Evolutionary conservation across 2,329 filamentous ascomycete species (phyloP).

Genomic region (Chaetomium strumarium): DNA sequence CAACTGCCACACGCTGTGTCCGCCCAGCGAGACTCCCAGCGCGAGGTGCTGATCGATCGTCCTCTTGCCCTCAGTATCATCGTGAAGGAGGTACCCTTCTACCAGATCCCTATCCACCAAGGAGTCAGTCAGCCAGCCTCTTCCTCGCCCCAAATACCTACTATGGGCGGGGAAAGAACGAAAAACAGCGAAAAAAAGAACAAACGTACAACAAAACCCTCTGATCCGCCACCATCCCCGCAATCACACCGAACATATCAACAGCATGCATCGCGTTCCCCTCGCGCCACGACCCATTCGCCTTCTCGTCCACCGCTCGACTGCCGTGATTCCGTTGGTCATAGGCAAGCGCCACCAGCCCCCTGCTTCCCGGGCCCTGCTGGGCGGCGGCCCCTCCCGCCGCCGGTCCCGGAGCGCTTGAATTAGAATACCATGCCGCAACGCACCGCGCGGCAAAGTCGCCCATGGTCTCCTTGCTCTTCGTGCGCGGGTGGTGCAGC

Average conservation of each 20-base stretch:
- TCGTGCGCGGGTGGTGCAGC: constrained; percentile 77
- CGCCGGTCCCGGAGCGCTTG: constrained; percentile 27
- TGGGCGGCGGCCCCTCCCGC: background rate
- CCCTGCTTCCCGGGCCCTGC: constrained; percentile 32
- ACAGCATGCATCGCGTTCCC: constrained; percentile 79
- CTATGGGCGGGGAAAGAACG: background rate
- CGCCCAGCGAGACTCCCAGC: constrained; percentile 79
- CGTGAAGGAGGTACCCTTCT: constrained; percentile 65
- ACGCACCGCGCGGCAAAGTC: constrained; percentile 66
- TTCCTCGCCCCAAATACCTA: background rate
- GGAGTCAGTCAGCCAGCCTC: background rate
- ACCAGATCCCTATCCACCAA: constrained; percentile 50
- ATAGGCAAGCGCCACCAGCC: constrained; percentile 75
- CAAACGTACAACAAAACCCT: constrained; percentile 57
- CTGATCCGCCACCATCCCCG: constrained; percentile 68
- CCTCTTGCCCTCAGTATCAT: constrained; percentile 30
- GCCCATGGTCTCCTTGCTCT: constrained; percentile 66
- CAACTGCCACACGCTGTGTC: constrained; percentile 80
- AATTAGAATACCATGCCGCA: constrained; percentile 58
- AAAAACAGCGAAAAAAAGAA: background rate
- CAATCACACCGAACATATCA: constrained; percentile 82
- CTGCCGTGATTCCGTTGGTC: constrained; percentile 92
- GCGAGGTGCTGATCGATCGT: constrained; percentile 61
- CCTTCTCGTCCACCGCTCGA: constrained; percentile 57
- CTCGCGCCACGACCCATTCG: constrained; percentile 72